Percentiles rank a stretch among this genome's conserved stretches.
Conservation (phyloP, 345 rosid genomes). For the Pugionium dolabratum region DNA sequence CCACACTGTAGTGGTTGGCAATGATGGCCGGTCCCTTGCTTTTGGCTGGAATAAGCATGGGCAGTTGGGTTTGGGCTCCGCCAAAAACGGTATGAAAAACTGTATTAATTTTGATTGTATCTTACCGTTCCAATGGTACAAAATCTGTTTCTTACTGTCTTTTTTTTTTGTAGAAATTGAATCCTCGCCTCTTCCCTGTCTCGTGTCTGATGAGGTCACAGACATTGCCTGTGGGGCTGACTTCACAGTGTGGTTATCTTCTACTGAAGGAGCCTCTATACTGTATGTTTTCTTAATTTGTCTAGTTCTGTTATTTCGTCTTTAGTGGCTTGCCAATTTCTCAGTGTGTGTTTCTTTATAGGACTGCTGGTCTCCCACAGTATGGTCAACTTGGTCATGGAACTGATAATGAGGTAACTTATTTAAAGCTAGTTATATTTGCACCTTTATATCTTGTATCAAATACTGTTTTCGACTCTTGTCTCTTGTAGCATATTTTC, state of each 20-base stretch:
- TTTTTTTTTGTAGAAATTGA: constrained; percentile 59
- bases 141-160: constrained; percentile 12
- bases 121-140: constrained; percentile 4
- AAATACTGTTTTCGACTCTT: neutral
- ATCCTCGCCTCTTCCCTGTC: constrained; percentile 76
- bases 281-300: constrained; percentile 66
- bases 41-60: constrained; percentile 99
- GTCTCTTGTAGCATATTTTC: neutral
- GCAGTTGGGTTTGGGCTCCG: constrained; percentile 84
- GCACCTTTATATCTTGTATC: neutral
- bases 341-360: constrained; percentile 44
- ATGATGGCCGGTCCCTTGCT: constrained; percentile 72
- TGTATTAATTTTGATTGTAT: neutral
- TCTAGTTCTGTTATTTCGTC: constrained; percentile 30
- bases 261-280: constrained; percentile 89
- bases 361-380: constrained; percentile 98
- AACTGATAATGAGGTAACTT: constrained; percentile 86
- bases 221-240: constrained; percentile 89
- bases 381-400: constrained; percentile 99
- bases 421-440: constrained; percentile 5
- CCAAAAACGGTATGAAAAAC: constrained; percentile 61
- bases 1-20: constrained; percentile 82
- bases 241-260: constrained; percentile 89
- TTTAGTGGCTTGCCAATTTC: constrained; percentile 12
- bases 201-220: constrained; percentile 75